Base-by-base conservation (phyloP, 2,329 filamentous ascomycete genomes). In the Pochonia chlamydosporia region DNA sequence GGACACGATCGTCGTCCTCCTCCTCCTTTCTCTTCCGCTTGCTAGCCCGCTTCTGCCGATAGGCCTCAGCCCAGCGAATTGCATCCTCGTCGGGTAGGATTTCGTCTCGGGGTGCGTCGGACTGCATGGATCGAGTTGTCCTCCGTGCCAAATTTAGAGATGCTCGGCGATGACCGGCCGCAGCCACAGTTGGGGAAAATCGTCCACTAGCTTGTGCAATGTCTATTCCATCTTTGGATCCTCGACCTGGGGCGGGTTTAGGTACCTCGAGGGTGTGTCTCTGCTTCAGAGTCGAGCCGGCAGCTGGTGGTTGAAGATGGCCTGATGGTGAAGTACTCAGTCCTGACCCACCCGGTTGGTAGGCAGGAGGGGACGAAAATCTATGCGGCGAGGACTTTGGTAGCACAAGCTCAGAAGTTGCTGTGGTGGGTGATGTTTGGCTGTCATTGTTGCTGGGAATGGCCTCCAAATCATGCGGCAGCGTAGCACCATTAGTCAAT, bases 181-280 rank as follows among this genome's bases (percentile, higher is more conserved):
- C 79, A 4, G 59, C 60, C 30, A 81, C 59, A 7, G 70, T 72
- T 8, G 82, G 90, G 20, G 92, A 96, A 63, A 95, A 92, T 47
- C 91, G 84, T 40, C 91, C 92, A 56, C 79, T 92, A 9, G 83
- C 76, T 37, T 82, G 81, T 13, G 80, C 76, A 2, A 67, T 76
- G 56, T 91, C 86, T 52, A 78, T 71, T 25, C 83, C 77, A 55
- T 96, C 90, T 55, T 80, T 82, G n/a, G 88, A 89, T 45, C 71
- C 78, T 56, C 88, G 79, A 28, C 78, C 71, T n/a, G 82, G 75
- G 18, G 76, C 70, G 14, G 75, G 65, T 65, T 84, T 87, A 7
- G 91, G 90, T 0, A 96, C 89, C 65, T 96, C 89, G 23, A 96
- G 75, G 0, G 89, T 96, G 67, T 96, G 87, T 54, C 91, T 82